phyloP scores from a whole-genome alignment of 1,284 basidiomycete species.

The Blastosporella zonata region DNA sequence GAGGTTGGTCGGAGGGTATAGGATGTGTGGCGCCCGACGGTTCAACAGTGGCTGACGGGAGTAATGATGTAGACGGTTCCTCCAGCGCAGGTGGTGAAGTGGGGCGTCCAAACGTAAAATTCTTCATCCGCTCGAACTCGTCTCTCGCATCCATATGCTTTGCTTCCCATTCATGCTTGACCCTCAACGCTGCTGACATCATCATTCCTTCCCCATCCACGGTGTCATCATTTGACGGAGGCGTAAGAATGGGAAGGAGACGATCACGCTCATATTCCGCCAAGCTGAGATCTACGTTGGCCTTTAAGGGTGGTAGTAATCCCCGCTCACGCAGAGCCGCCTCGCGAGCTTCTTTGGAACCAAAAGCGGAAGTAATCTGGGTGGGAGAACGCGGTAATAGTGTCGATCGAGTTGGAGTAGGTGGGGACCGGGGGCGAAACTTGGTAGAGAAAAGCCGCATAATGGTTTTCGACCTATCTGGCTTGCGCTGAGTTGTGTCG shows the following conservation, averaged over 20 bases:
- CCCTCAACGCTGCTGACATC: constrained; percentile 41
- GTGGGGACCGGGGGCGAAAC: constrained; percentile 23
- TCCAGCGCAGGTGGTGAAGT: background rate
- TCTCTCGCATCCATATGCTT: constrained; percentile 31
- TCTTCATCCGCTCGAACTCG: constrained; percentile 24
- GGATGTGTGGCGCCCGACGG: background rate
- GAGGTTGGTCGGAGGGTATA: background rate
- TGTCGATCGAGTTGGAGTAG: constrained; percentile 6
- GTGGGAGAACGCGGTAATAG: constrained; percentile 12
- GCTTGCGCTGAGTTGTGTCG: constrained; percentile 13
- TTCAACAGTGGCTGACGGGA: background rate
- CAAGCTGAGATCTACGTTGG: constrained; percentile 41
- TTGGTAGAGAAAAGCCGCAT: constrained; percentile 32
- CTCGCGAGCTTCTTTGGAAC: constrained; percentile 38
- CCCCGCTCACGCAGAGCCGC: constrained; percentile 55
- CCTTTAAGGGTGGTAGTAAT: constrained; percentile 43
- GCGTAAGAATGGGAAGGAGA: constrained; percentile 30
- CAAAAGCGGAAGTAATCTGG: constrained; percentile 22
- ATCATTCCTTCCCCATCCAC: constrained; percentile 9
- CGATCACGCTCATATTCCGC: constrained; percentile 46
- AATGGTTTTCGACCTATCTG: constrained; percentile 29
- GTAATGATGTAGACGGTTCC: constrained; percentile 1
- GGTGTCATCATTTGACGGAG: constrained; percentile 19
- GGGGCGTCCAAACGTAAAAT: constrained; percentile 31
- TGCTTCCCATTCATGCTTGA: constrained; percentile 49